Conservation (phyloP, 306 rosid species). For the Sophora flavescens region DNA sequence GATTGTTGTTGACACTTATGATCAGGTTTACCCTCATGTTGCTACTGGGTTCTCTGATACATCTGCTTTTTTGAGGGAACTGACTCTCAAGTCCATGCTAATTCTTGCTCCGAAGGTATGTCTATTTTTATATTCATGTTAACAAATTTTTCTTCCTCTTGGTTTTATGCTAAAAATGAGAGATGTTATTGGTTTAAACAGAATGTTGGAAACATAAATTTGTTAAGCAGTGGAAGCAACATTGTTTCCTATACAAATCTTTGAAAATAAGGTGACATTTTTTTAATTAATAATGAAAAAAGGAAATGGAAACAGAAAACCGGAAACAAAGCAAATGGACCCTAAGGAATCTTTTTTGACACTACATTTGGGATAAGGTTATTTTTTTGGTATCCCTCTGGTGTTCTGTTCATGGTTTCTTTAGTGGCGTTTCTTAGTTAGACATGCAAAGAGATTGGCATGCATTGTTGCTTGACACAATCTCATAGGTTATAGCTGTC, state of each 20-base stretch:
- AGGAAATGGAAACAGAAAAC: no score
- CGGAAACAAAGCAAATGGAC: no score
- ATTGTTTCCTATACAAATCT: no score
- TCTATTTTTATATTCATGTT: conserved; percentile 26
- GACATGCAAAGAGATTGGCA: no score
- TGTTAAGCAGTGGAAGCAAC: no score
- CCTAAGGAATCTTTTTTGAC: no score
- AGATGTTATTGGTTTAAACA: conserved; percentile 36
- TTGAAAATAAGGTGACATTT: no score
- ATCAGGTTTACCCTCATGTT: conserved; percentile 93
- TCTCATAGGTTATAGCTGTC: not conserved
- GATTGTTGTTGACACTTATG: conserved; percentile 46
- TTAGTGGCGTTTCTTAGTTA: no score
- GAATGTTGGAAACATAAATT: not conserved
- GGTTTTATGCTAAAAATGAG: conserved; percentile 5
- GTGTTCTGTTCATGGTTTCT: no score
- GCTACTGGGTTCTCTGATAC: conserved; percentile 97
- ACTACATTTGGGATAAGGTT: no score
- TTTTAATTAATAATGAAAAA: no score
- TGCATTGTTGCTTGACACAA: not conserved
- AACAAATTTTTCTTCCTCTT: conserved; percentile 9
- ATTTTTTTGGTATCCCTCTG: no score
- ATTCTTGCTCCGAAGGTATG: conserved; percentile 90
- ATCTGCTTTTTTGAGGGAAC: conserved; percentile 94
- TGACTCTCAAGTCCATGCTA: conserved; percentile 97